phyloP scores from a whole-genome alignment of 2,329 filamentous ascomycete genomes.

The Pezicula carpinea region DNA sequence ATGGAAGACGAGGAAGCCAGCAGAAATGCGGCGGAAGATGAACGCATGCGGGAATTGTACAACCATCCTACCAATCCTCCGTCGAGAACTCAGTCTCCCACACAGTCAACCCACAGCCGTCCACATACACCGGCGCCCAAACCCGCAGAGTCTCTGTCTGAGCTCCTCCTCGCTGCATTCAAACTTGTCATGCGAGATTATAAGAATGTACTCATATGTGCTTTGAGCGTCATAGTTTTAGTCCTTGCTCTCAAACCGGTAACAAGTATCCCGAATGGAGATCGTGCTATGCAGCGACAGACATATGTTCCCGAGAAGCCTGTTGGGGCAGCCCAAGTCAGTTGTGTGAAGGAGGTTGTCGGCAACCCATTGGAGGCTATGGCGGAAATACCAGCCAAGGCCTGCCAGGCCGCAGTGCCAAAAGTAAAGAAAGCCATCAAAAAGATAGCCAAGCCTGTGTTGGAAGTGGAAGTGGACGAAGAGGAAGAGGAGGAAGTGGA shows the following conservation, averaged over 20 bases:
- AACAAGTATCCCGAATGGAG: background rate
- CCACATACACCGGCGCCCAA: constrained; percentile 7
- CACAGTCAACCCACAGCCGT: constrained; percentile 1
- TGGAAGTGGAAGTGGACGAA: background rate
- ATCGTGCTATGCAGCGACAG: background rate
- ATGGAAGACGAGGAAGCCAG: constrained; percentile 48
- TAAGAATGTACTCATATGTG: constrained; percentile 54
- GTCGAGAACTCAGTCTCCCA: constrained; percentile 28
- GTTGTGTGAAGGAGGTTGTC: background rate
- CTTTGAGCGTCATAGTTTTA: constrained; percentile 49
- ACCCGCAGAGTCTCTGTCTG: constrained; percentile 42
- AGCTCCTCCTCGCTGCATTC: constrained; percentile 49
- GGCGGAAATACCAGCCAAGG: background rate
- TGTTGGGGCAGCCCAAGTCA: background rate
- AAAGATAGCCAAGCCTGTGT: background rate
- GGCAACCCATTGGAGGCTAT: background rate
- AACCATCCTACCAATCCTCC: constrained; percentile 31
- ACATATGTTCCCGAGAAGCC: background rate
- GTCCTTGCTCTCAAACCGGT: constrained; percentile 37
- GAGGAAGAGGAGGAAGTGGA: background rate
- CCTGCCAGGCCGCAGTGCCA: background rate
- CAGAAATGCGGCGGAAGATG: constrained; percentile 36
- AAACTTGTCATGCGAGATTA: constrained; percentile 51
- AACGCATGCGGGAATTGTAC: constrained; percentile 50
- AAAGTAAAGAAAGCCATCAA: background rate